These are phyloP conservation scores for Phytophthora cactorum DNA, from an alignment of 352 stramenopile species.

Conservation along the genomic window DNA sequence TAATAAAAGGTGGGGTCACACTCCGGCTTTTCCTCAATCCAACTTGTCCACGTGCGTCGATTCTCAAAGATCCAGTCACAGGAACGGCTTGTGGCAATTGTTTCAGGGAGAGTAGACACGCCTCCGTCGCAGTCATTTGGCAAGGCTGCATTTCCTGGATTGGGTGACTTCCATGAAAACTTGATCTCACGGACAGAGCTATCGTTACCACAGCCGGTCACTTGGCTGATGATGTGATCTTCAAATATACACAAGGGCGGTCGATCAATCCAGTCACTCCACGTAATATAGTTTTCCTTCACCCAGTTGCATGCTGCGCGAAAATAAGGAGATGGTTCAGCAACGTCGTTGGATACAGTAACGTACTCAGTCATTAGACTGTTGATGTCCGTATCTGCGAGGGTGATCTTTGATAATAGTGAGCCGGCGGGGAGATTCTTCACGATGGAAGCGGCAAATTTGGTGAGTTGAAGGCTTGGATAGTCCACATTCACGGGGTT, in stretches of 20 bases:
- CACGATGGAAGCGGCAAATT: conserved; percentile 38
- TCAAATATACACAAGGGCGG: conserved; percentile 45
- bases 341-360: background rate
- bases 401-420: conserved; percentile 40
- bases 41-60: conserved; percentile 33
- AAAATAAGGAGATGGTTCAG: conserved; percentile 45
- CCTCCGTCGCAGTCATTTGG: conserved; percentile 58
- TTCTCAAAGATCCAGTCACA: conserved; percentile 52
- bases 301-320: conserved; percentile 58
- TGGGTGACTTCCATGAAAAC: conserved; percentile 49
- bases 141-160: conserved; percentile 40
- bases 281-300: conserved; percentile 56
- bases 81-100: conserved; percentile 44
- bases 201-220: conserved; percentile 36
- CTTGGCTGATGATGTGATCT: conserved; percentile 31
- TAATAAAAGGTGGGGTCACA: conserved; percentile 54
- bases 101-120: conserved; percentile 21
- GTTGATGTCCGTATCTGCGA: conserved; percentile 48
- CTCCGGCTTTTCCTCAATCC: conserved; percentile 36
- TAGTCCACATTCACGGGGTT: conserved; percentile 59
- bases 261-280: conserved; percentile 52
- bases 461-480: conserved; percentile 39
- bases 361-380: conserved; percentile 41
- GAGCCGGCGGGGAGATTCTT: conserved; percentile 24
- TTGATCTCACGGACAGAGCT: conserved; percentile 24